A percentile compares a stretch with the other conserved stretches of the same genome.
These are phyloP conservation scores for Omphalotus olearius DNA, from an alignment of 1,284 basidiomycete genomes.

Conservation along the genomic window DNA sequence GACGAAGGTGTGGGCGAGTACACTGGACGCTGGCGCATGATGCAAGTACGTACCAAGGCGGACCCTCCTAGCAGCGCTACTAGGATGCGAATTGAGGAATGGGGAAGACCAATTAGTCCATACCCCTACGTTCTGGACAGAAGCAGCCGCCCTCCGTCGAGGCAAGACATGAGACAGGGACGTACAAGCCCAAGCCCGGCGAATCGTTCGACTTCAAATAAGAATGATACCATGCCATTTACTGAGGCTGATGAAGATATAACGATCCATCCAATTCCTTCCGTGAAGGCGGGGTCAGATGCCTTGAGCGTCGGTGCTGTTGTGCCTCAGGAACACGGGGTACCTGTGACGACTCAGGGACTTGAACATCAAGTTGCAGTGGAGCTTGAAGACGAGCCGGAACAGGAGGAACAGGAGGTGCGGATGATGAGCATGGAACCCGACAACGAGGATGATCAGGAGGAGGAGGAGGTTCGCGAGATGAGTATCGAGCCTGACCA, in stretches of 20 bases:
- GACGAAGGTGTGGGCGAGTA: constrained; percentile 49
- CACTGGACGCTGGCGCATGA: constrained; percentile 55
- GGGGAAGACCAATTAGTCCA: constrained; percentile 69
- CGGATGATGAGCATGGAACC: not conserved
- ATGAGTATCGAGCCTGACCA: constrained; percentile 13
- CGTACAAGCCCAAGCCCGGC: constrained; percentile 9
- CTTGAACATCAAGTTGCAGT: not conserved
- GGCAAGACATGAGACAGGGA: not conserved
- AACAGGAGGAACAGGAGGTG: constrained; percentile 9
- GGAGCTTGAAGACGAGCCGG: not conserved
- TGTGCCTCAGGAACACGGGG: constrained; percentile 10
- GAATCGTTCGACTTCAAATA: not conserved
- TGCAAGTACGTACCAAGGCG: constrained; percentile 55
- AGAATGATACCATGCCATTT: not conserved
- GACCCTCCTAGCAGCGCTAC: constrained; percentile 62
- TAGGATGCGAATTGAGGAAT: constrained; percentile 44
- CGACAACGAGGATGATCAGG: constrained; percentile 2
- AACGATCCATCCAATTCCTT: too few relatives aligned
- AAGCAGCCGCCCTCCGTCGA: constrained; percentile 5
- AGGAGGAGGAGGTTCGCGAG: constrained; percentile 15
- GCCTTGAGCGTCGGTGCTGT: not conserved
- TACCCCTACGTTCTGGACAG: constrained; percentile 36
- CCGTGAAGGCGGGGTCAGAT: not conserved
- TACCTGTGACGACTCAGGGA: not conserved
- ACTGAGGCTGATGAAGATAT: too few relatives aligned